Percentiles rank a stretch among this genome's conserved stretches.
Evolutionary conservation across 2,329 filamentous ascomycete species (phyloP).

Genomic region (Chrysosporium keratinophilum): DNA sequence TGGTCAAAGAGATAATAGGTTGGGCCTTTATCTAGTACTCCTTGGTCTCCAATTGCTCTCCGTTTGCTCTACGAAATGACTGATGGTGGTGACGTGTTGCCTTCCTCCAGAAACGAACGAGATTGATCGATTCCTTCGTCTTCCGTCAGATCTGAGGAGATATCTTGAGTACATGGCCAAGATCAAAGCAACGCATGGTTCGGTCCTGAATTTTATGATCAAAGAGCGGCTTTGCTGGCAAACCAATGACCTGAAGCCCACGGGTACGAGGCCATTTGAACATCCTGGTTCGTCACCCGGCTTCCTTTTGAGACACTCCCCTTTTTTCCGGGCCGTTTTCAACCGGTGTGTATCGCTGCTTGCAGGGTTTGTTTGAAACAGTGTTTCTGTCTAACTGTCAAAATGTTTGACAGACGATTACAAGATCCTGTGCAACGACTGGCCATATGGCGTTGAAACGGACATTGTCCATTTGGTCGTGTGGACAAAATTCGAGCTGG

Average conservation of each 20-base stretch:
- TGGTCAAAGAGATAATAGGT: constrained; percentile 54
- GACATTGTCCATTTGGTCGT: constrained; percentile 49
- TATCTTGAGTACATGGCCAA: constrained; percentile 50
- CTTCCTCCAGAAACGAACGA: constrained; percentile 46
- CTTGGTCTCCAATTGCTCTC: too few species aligned
- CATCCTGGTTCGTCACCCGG: constrained; percentile 24
- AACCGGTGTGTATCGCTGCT: neutral
- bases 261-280: constrained; percentile 32
- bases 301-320: neutral
- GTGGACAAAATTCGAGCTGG: constrained; percentile 45
- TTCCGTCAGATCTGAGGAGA: constrained; percentile 49
- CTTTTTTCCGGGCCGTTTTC: neutral
- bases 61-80: neutral
- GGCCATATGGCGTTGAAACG: constrained; percentile 49
- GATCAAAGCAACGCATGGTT: constrained; percentile 46
- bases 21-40: neutral
- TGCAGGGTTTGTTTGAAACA: constrained; percentile 19
- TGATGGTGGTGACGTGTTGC: neutral
- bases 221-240: constrained; percentile 46
- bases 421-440: constrained; percentile 51
- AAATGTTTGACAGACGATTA: constrained; percentile 36
- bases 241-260: constrained; percentile 18
- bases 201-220: constrained; percentile 48
- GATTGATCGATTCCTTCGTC: constrained; percentile 62
- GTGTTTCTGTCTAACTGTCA: constrained; percentile 40